These are phyloP conservation scores for Tetracentron sinense DNA, from an alignment of 164 flowering plant genomes.

Conservation along the genomic window DNA sequence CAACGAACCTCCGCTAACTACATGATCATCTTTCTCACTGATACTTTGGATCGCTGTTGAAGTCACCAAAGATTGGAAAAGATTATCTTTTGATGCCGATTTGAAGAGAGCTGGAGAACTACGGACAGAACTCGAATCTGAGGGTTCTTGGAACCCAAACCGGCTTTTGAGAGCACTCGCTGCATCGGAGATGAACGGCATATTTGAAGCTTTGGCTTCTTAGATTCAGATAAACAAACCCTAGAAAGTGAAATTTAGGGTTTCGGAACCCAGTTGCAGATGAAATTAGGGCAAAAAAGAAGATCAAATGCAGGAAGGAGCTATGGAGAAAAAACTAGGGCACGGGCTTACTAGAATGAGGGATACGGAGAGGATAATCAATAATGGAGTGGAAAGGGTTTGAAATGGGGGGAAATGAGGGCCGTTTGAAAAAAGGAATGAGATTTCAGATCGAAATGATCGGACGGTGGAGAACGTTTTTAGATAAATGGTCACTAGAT, in stretches of 20 bases:
- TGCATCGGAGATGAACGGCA: constrained; percentile 67
- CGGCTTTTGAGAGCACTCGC: constrained; percentile 63
- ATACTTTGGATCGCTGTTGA: constrained; percentile 23
- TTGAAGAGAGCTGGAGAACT: constrained; percentile 47
- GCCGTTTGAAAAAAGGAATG: background rate
- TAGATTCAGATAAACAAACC: background rate
- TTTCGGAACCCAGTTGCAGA: background rate
- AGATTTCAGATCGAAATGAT: constrained; percentile 2
- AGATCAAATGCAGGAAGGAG: background rate
- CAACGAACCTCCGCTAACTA: constrained; percentile 8
- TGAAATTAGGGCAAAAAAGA: background rate
- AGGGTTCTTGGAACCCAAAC: constrained; percentile 49
- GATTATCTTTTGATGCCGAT: constrained; percentile 37
- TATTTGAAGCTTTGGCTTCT: constrained; percentile 9
- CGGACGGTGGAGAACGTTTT: constrained; percentile 15
- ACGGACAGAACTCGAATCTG: constrained; percentile 30
- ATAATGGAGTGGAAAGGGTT: background rate
- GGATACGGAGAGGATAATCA: background rate
- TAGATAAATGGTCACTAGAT: constrained; percentile 25
- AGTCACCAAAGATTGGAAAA: constrained; percentile 9
- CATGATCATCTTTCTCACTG: constrained; percentile 26
- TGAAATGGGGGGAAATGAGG: background rate
- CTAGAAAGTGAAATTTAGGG: background rate
- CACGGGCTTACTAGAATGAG: background rate
- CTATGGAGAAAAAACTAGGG: constrained; percentile 1